These are phyloP conservation scores for Podaxis pistillaris DNA, from an alignment of 768 basidiomycete genomes.

Conservation along the genomic window DNA sequence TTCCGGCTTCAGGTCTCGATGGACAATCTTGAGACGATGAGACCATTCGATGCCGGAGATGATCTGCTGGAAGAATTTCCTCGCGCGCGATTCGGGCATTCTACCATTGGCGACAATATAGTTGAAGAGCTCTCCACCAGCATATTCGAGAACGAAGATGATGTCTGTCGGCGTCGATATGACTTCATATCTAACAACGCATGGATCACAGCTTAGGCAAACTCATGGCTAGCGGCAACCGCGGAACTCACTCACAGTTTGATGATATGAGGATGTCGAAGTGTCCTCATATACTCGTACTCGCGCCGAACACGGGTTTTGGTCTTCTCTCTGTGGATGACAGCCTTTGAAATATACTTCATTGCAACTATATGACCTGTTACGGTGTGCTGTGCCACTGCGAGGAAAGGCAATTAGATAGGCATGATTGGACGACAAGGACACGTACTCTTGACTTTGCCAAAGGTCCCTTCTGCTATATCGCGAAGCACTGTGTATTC, in stretches of 20 bases:
- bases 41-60: slow-evolving; percentile 97
- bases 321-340: slow-evolving; percentile 88
- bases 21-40: slow-evolving; percentile 94
- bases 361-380: slow-evolving; percentile 96
- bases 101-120: slow-evolving; percentile 94
- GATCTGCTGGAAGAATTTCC: slow-evolving; percentile 97
- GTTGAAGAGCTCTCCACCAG: slow-evolving; percentile 95
- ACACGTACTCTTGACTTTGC: slow-evolving; percentile 95
- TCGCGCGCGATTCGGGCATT: slow-evolving; percentile 84
- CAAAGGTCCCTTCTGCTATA: slow-evolving; percentile 96
- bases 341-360: slow-evolving; percentile 96
- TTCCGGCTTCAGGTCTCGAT: slow-evolving; percentile 97
- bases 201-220: slow-evolving; percentile 15
- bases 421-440: slow-evolving; percentile 6
- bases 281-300: slow-evolving; percentile 94
- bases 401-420: slow-evolving; percentile 16
- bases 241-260: slow-evolving; percentile 68
- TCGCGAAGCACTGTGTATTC: slow-evolving; percentile 87
- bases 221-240: slow-evolving; percentile 7
- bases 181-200: slow-evolving; percentile 63
- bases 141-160: slow-evolving; percentile 97
- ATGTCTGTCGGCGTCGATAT: slow-evolving; percentile 95
- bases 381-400: slow-evolving; percentile 92
- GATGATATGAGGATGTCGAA: slow-evolving; percentile 96
- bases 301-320: slow-evolving; percentile 91